Base-by-base conservation (phyloP, 2,329 filamentous ascomycete genomes). In the Monosporascus sp. region DNA sequence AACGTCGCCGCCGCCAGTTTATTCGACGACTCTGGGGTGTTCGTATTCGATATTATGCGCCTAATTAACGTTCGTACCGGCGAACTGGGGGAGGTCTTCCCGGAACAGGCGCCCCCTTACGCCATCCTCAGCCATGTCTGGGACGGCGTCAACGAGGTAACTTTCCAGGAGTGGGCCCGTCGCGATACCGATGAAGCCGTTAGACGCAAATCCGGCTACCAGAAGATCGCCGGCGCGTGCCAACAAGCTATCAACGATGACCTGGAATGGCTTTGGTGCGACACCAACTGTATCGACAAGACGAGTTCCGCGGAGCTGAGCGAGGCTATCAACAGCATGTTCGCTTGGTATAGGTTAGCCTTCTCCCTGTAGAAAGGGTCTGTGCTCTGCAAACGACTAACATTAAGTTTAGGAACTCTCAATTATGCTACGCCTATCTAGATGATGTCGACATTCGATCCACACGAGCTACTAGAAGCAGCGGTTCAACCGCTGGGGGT, bases 111-210 rank as follows among this genome's bases (percentile, higher is more conserved):
- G 11, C 40, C 40, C 3, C 40, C 40, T 20, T 75, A 74, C 48
- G 70, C 70, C 8, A 73, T 73, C 43, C 66, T 75, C 16, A 74
- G 71, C 0, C 72, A 74, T 51, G 69, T 66, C 1, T 73, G 71
- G 71, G 64, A 61, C 2, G 53, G 61, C 2, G 51, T 56, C 24
- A 61, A 65, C n/a, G 71, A 71, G 52, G 62, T 72, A 22, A 68
- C 65, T 2, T 66, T 70, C 41, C 57, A 68, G 48, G 66, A 69
- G 20, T 62, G 66, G 64, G 60, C 54, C 17, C 53, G 41, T 52
- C 57, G 59, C 57, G 37, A 58, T 55, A 0, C 52, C 56, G 22
- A 62, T 48, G 36, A 59, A 47, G 52, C 59, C 51, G 40, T 65
- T 56, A 57, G 54, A 53, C 20, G 54, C 52, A 62, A 67, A 54